Base-by-base conservation (phyloP, 2,329 filamentous ascomycete species). In the Chaetomiaceae sp. region DNA sequence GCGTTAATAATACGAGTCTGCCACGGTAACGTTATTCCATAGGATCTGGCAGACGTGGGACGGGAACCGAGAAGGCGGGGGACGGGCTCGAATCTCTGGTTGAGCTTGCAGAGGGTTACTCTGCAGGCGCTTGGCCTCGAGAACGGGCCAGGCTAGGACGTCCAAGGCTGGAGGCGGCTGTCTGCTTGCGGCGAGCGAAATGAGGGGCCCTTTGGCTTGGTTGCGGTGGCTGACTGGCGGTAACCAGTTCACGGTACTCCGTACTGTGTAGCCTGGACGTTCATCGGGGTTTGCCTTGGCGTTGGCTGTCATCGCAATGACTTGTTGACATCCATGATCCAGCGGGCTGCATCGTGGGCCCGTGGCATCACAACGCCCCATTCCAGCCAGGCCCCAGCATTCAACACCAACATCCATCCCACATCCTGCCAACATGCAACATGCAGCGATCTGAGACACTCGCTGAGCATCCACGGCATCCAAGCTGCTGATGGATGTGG, bases 51-150 rank as follows among this genome's bases (percentile, higher is more conserved):
- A 48, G 25, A 34, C 31, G 20, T 39, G 19, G 20, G 17, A 38
- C 25, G 25, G 48, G 30, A 43, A 40, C 48, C 38, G 27, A 50
- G 40, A 46, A 49, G 53, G 47, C 54, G 54, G 50, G 54, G 49
- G 7, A 33, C 12, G 25, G 30, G 12, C 5, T 33, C 8, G 34
- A 34, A 47, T 53, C 27, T 50, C 42, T 40, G 8, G 47, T 20
- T 31, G 17, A 48, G 20, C 34, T 37, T 25, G 46, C 52, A 52
- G n/a, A 53, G 48, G 38, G 48, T 48, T 51, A 42, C 43, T 23
- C 37, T 52, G 48, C 53, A 53, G 50, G 46, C 57, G 58, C 53
- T 54, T 57, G 59, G 59, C 53, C 55, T 43, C 46, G 17, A 52
- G 21, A 53, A 58, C 35, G 53, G 59, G 58, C 55, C 57, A 53